Evolutionary conservation across 2,329 filamentous ascomycete genomes (phyloP), one percentile per base, ranked within the genome.

Genomic region (Aspergillus ochraceoroseus): DNA sequence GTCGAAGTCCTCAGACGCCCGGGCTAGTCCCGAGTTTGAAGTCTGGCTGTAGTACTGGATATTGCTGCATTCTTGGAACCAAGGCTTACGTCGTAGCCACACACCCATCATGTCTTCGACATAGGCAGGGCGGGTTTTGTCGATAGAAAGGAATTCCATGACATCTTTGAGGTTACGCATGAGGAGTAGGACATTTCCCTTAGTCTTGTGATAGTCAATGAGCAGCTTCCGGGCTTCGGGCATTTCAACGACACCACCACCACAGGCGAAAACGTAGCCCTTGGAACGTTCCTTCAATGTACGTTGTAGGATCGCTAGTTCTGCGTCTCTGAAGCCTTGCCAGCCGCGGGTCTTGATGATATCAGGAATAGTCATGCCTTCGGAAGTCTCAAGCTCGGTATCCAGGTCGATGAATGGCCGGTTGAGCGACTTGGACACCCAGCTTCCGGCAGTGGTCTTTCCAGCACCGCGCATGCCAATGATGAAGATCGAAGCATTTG

Each of bases 381-480:
- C 74, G 14, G 78, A 77, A 26, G 72, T 73, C 65, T 98, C 92
- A 11, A 98, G 75, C 58, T 94, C 87, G 2, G 80, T 79, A 60
- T 98, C 92, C 18, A 98, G 75, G 59, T 98, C 92, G 38, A 94
- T 70, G 46, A 95, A 82, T 5, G 84, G 80, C 59, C 87, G 81
- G 34, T 80, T 78, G 1, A 96, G 71, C 18, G 84, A 76, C 46
- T 77, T 77, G 0, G 85, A 82, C 57, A 92, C 83, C 87, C 89
- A 95, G 9, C 79, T 77, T 38, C 92, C 92, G 23, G 86, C 84
- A 0, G 92, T 98, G 0, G 92, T 95, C 70, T 98, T 98, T 17
- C 92, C 92, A 27, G 89, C 92, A 41, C 92, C 92, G 51, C 92
- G 81, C 92, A 98, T 98, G 7, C 92, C 92, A 52, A 98, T 90